Conservation (phyloP, 2,329 filamentous ascomycete species). For the Phaeosphaeria sp. region DNA sequence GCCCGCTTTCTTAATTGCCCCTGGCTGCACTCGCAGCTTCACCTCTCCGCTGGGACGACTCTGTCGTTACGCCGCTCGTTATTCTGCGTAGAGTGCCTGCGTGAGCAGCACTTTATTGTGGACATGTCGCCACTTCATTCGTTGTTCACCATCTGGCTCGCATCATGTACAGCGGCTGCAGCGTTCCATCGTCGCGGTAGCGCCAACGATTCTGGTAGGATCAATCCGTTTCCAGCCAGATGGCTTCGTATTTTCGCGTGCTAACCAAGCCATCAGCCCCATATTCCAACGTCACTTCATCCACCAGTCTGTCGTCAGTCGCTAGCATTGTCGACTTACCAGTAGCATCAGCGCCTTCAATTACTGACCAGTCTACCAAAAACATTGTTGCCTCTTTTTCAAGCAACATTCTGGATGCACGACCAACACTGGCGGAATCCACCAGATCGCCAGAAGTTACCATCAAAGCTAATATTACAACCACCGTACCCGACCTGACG, state of each 20-base stretch:
- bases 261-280: constrained; percentile 39
- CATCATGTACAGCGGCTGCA: constrained; percentile 21
- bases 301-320: constrained; percentile 12
- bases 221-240: constrained; percentile 15
- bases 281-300: constrained; percentile 35
- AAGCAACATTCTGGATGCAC: constrained; percentile 11
- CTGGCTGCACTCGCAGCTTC: constrained; percentile 19
- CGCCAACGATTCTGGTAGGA: constrained; percentile 31
- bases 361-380: constrained; percentile 1
- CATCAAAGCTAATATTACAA: not conserved
- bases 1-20: constrained; percentile 31
- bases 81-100: constrained; percentile 27
- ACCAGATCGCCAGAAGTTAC: not conserved
- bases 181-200: constrained; percentile 29
- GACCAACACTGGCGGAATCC: not conserved
- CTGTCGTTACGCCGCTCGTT: constrained; percentile 24
- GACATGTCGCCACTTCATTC: constrained; percentile 21
- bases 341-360: constrained; percentile 1
- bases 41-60: constrained; percentile 20
- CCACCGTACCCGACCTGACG: not conserved
- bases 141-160: constrained; percentile 22
- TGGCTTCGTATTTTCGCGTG: constrained; percentile 30
- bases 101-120: constrained; percentile 21
- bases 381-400: constrained; percentile 3
- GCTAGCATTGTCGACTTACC: constrained; percentile 11